Base-by-base conservation (phyloP, 352 stramenopile genomes). In the Globisporangium perplexum region DNA sequence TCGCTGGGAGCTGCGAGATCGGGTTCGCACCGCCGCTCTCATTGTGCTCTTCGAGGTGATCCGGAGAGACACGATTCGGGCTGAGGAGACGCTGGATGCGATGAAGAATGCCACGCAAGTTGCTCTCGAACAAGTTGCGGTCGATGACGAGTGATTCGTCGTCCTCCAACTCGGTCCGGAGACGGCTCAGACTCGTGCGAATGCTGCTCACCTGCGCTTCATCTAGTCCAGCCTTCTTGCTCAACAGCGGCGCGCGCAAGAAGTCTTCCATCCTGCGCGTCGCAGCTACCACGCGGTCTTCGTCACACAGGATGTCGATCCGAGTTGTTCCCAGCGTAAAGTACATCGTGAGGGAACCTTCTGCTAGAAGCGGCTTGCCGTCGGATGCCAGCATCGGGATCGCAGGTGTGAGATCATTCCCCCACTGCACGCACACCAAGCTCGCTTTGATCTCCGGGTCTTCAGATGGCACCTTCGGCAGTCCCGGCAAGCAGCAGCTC, bases 151-250 rank as follows among this genome's bases (percentile, higher is more conserved):
- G 54, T 15, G 74, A 89, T 10, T 74, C 62, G 46, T 82, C 68
- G 44, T 91, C 74, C 51, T 90, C 78, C 66, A 91, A 84, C 23
- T 81, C 54, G 10, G 68, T 67, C 28, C 78, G 70, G 28, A 90
- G 63, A 1, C 38, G 62, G 20, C 74, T 85, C 35, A 88, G 52
- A 7, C 60, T 45, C 1, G 55, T 24, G 46, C 70, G 63, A 36
- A 88, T 58, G 20, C 44, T 20, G 33, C 59, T 54, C 30, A 90
- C 41, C 15, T 51, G 47, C 8, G 47, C 36, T 15, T 71, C 66
- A 11, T 68, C 42, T 4, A 88, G n/a, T 2, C 67, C 61, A 42
- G 47, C 30, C 10, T 62, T 68, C 44, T 78, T 83, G 26, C 69
- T 90, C 26, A 92, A 55, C 12, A 88, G 57, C 1, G 78, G 77